Evolutionary conservation across 202 grass and related monocot species (phyloP), one percentile per base, ranked within the genome.

Genomic region (Eragrostis tef): DNA sequence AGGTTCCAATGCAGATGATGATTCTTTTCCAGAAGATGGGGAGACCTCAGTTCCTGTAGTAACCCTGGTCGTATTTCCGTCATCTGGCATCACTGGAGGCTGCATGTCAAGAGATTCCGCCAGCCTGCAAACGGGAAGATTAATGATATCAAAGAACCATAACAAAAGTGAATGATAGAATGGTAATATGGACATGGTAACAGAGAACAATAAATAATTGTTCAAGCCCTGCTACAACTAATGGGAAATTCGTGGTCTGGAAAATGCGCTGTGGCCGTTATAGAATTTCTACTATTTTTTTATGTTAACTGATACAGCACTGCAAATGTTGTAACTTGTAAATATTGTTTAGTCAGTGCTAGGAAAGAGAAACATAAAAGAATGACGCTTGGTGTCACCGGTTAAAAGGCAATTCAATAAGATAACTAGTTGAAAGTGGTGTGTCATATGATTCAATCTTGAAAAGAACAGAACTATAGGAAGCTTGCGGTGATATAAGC

Each of bases 81-180:
- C 96, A 83, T 99, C 92, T 83, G 92, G 96, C 90, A 99, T 91
- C 74, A 95, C 90, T 46, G 96, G 96, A 85, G 90, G 90, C 82
- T 99, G 92, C 90, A 99, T 75, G 82, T 99, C 92, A 93, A 99
- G 87, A 77, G 90, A 87, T 89, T 99, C 96, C 45, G 96, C 96
- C 79, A 99, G 83, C 75, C 96, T 99, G 68, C 21, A 87, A 85
- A 62, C 39, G 29, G 69, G 24, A 77, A 78, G 1, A 31, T 78
- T 74, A 63, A 71, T 50, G 73, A 82, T 71, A 41, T 22, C 64
- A 13, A 87, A 75, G 21, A 82, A 78, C 29, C 73, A 74, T 73
- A 67, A 80, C 26, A 53, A 60, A 34, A 73, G 16, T 21, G 53
- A 41, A 60, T 43, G 12, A 48, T 17, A 1, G 5, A 74, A 75